Base-by-base conservation (phyloP, 2,329 filamentous ascomycete genomes). In the Aaosphaeria arxii region DNA sequence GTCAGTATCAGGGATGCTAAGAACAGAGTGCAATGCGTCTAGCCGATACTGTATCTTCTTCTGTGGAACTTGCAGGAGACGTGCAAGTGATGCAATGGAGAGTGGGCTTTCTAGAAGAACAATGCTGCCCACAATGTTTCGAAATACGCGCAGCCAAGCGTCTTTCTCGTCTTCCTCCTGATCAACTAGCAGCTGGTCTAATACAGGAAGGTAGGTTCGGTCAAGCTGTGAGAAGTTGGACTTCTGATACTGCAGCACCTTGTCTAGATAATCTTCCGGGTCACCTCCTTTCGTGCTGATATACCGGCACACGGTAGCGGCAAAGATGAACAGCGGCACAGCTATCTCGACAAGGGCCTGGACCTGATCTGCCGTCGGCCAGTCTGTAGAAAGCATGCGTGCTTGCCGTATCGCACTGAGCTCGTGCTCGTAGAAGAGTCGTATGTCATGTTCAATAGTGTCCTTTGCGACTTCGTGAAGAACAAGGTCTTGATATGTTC, bases 281-380 rank as follows among this genome's bases (percentile, higher is more conserved):
- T 54, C 28, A 30, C 52, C 5, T 53, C 49, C 40, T 41, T 54
- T 49, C 5, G 24, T 46, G 28, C 50, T 45, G 42, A 66, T 31
- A 46, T 58, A 64, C 36, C 58, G 58, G 46, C 53, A 63, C 7
- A 53, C 51, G 2, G 60, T 66, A 30, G 55, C 56, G 42, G 70
- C 63, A 35, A 54, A 68, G 46, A 72, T 72, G 47, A 72, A 72
- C 17, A 72, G 51, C 7, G 53, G 56, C 29, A 40, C 61, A 57
- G 48, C 58, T 42, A 41, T 62, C 44, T 59, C 40, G 38, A 67
- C 59, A 5, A 72, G 50, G 5, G 43, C 48, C 4, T 55, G 32
- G 7, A 69, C 57, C 31, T 47, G 47, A 4, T 64, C 40, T 38
- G 48, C 7, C 3, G 54, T 48, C 38, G 64, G 66, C 67, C 52